A percentile compares a stretch with the other conserved stretches of the same genome.
phyloP scores from a whole-genome alignment of 208 protist genomes.

The Leishmania tarentolae region DNA sequence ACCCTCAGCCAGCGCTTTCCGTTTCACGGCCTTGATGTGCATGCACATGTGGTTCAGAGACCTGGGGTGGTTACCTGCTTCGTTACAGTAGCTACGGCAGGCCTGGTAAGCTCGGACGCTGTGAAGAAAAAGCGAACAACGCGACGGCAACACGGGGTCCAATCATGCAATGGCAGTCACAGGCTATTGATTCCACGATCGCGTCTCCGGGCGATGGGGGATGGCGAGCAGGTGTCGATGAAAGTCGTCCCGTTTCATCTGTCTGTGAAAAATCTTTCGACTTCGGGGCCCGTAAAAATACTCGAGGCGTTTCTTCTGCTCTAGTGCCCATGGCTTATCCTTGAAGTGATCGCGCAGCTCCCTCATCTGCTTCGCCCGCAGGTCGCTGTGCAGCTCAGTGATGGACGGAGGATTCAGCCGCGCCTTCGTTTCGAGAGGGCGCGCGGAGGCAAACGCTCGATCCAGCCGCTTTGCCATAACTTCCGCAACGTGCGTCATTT shows the following conservation, averaged over 20 bases:
- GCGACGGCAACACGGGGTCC: neutral
- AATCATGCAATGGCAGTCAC: neutral
- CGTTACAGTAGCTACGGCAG: neutral
- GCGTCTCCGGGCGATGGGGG: conserved; percentile 29
- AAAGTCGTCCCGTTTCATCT: conserved; percentile 44
- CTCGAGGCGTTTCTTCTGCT: conserved; percentile 33
- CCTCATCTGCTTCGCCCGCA: conserved; percentile 36
- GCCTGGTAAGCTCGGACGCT: neutral
- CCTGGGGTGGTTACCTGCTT: no score
- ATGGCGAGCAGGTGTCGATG: conserved; percentile 22
- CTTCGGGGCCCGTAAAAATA: conserved; percentile 62
- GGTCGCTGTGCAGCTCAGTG: conserved; percentile 33
- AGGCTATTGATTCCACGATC: conserved; percentile 14
- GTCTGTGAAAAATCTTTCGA: conserved; percentile 41
- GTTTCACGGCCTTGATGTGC: no score
- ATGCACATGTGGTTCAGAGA: neutral
- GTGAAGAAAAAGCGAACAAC: neutral
- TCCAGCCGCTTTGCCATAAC: conserved; percentile 68
- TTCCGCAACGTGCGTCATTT: conserved; percentile 83
- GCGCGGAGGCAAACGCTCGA: conserved; percentile 74
- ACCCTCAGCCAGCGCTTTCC: neutral
- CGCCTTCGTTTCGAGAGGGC: conserved; percentile 47
- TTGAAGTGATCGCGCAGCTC: conserved; percentile 62
- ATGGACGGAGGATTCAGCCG: conserved; percentile 41
- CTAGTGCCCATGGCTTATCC: conserved; percentile 47